A percentile compares a stretch with the other conserved stretches of the same genome.
phyloP scores from a whole-genome alignment of 345 rosid species.

The Chamaenerion angustifolium region DNA sequence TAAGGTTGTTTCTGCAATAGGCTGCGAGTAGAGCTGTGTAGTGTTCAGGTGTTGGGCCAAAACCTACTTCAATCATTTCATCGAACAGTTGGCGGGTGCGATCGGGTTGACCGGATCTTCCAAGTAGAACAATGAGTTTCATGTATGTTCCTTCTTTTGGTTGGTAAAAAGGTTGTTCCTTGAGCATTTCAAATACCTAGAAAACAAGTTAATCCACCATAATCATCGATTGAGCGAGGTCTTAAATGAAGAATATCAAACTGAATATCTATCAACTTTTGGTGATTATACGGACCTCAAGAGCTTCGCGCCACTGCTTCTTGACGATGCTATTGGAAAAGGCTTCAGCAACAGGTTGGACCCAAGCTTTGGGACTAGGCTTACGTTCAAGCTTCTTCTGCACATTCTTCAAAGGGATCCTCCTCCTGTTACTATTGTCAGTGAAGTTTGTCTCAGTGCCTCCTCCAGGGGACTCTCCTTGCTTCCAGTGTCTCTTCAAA shows the following conservation, averaged over 20 bases:
- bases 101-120: slow-evolving; percentile 51
- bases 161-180: slow-evolving; percentile 52
- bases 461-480: slow-evolving; percentile 60
- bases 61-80: slow-evolving; percentile 66
- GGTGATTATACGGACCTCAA: slow-evolving; percentile 27
- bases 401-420: slow-evolving; percentile 46
- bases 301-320: slow-evolving; percentile 74
- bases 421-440: slow-evolving; percentile 12
- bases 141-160: slow-evolving; percentile 76
- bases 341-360: slow-evolving; percentile 60
- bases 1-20: slow-evolving; percentile 53
- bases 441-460: slow-evolving; percentile 20
- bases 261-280: too few species aligned
- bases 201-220: not conserved
- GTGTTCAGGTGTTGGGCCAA: slow-evolving; percentile 54
- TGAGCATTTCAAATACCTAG: slow-evolving; percentile 66
- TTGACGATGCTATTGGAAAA: slow-evolving; percentile 59
- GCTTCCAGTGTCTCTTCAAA: slow-evolving; percentile 56
- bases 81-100: slow-evolving; percentile 62
- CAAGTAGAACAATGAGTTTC: slow-evolving; percentile 66
- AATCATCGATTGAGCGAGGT: not conserved
- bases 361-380: slow-evolving; percentile 64
- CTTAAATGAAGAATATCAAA: too few species aligned
- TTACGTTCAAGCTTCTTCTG: slow-evolving; percentile 64
- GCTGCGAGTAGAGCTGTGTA: slow-evolving; percentile 73